These are phyloP conservation scores for Calonectria hawksworthii DNA, from an alignment of 2,329 filamentous ascomycete species.

Conservation along the genomic window DNA sequence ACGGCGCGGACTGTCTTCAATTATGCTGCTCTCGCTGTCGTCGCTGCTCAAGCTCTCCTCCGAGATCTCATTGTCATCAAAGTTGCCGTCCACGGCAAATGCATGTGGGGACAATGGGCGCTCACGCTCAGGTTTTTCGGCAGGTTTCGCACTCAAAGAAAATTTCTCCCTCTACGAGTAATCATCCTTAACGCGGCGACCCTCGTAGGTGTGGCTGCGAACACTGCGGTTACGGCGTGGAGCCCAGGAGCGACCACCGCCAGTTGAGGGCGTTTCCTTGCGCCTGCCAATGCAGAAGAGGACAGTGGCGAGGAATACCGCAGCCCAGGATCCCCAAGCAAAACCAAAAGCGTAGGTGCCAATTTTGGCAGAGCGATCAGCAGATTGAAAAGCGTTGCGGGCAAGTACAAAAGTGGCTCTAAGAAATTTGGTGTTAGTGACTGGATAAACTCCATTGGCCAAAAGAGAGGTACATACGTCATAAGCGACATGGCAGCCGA, in stretches of 20 bases:
- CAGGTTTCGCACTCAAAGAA: constrained; percentile 5
- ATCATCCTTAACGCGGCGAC: constrained; percentile 78
- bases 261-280: constrained; percentile 57
- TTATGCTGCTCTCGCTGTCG: neutral
- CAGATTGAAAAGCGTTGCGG: constrained; percentile 73
- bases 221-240: constrained; percentile 49
- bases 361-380: constrained; percentile 69
- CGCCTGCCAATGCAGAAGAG: constrained; percentile 77
- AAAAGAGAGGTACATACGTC: constrained; percentile 70
- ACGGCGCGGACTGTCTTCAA: neutral
- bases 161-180: constrained; percentile 64
- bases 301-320: constrained; percentile 75
- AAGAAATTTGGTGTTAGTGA: constrained; percentile 24
- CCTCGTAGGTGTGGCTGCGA: constrained; percentile 56
- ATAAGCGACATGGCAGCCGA: constrained; percentile 77
- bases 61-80: neutral
- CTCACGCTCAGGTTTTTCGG: neutral
- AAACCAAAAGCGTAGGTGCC: constrained; percentile 82
- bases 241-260: constrained; percentile 50
- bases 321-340: constrained; percentile 79
- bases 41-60: neutral
- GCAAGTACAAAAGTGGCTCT: constrained; percentile 76
- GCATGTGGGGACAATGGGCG: neutral
- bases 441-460: neutral
- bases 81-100: neutral